A percentile compares a stretch with the other conserved stretches of the same genome.
Evolutionary conservation across 2,329 filamentous ascomycete species (phyloP).

Genomic region (Cladosporium austrohemisphaericum): DNA sequence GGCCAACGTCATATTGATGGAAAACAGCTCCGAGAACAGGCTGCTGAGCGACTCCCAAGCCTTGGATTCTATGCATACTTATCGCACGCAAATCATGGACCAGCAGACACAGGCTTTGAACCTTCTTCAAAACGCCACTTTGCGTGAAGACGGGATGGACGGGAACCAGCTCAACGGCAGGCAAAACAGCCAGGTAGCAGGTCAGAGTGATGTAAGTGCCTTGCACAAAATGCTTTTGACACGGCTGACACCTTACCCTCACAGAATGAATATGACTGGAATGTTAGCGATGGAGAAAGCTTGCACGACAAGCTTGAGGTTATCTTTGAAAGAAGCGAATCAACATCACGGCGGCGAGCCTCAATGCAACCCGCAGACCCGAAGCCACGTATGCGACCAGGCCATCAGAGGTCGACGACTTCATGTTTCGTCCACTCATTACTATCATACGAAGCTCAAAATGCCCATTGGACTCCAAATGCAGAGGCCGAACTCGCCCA

Average conservation of each 20-base stretch:
- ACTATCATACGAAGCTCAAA: conserved; percentile 40
- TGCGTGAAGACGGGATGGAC: not conserved
- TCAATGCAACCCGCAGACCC: conserved; percentile 40
- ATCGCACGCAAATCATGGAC: not conserved
- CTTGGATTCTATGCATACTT: not conserved
- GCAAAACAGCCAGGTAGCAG: not conserved
- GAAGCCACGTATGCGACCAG: not conserved
- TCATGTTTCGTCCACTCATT: conserved; percentile 60
- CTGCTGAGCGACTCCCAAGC: too few relatives aligned
- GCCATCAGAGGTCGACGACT: conserved; percentile 41
- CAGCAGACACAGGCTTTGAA: not conserved
- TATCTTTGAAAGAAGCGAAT: conserved; percentile 51
- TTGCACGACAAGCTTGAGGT: conserved; percentile 45
- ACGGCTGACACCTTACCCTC: conserved; percentile 2
- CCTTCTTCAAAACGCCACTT: not conserved
- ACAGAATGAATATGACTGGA: conserved; percentile 4
- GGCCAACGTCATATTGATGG: conserved; percentile 10
- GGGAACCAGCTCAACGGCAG: not conserved
- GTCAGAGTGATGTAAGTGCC: too few relatives aligned
- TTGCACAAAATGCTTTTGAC: too few relatives aligned
- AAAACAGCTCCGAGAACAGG: conserved; percentile 7
- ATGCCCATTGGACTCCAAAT: conserved; percentile 30
- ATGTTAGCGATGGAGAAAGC: conserved; percentile 28
- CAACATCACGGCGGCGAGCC: conserved; percentile 54
- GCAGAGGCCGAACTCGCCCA: conserved; percentile 27